Evolutionary conservation across 2,329 filamentous ascomycete species (phyloP), one percentile per base, ranked within the genome.

Genomic region (Capronia americana): DNA sequence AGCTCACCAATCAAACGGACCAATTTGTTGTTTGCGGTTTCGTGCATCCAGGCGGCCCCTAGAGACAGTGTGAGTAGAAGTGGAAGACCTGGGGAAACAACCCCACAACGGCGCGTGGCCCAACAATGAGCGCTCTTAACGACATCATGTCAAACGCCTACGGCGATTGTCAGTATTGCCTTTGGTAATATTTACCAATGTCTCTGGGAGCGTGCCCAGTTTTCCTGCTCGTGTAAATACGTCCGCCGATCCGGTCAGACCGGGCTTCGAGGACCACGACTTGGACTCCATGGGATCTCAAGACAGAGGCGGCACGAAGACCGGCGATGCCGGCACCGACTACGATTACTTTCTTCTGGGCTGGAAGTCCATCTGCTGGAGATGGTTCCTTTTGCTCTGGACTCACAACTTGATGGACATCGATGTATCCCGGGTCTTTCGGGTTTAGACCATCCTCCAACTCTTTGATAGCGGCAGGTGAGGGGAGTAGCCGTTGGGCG

Each of bases 31-130:
- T 81, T 79, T 53, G 77, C 79, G 32, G 79, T 81, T 74, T 81
- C 79, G 72, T 81, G 79, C 75, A 80, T 79, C 79, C 79, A 81
- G 63, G 79, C 79, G 61, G 79, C 79, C 57, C 79, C 79, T 81
- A 60, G 57, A 58, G 61, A 60, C 24, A 34, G 34, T 67, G 68
- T 69, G 63, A 70, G 69, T 64, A 61, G 32, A 67, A 67, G 30
- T 51, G 66, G 48, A 62, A 32, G 50, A 61, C 41, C 34, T 24
- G 60, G 61, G 64, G 59, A 69, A 69, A 71, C 66, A 69, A 71
- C 61, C 58, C 67, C 65, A 67, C 65, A 71, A 70, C 63, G 58
- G 64, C 65, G 53, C 70, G 68, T 70, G 70, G 68, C 61, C 60
- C 55, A 64, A 68, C 65, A 70, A 68, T 68, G 65, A 70, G 70